Evolutionary conservation across 495 filamentous ascomycete species (phyloP), one percentile per base, ranked within the genome.

Genomic region (Rostrohypoxylon terebratum): DNA sequence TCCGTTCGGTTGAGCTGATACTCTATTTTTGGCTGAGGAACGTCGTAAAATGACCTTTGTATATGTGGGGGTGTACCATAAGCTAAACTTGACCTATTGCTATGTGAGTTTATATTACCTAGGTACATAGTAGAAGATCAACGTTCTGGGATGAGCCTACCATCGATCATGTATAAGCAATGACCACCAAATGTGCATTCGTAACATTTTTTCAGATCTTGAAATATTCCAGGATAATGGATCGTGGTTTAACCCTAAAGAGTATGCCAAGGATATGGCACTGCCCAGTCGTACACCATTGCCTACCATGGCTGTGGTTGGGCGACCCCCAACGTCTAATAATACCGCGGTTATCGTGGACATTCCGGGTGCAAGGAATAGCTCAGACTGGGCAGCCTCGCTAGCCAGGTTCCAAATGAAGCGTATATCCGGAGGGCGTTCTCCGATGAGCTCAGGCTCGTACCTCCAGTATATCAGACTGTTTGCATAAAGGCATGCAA

Each of bases 321-420:
- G 61, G 3, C 61, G 47, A 13, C 61, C 61, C 10, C 47, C 61
- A 4, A 64, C 53, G 54, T 64, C 53, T 13, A 64, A 13, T 31
- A 64, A 18, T 42, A 54, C 53, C 11, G 61, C 61, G 31, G 36
- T 64, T 4, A 64, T 16, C 0, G 47, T 64, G 4, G 48, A 64
- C 13, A 64, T 54, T 3, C 61, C 61, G 2, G 61, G 61, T 20
- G 61, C 53, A 13, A 53, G 34, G n/a, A 64, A 54, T 16, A 64
- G 61, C 20, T 64, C 61, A 9, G 61, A 64, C n/a, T 64, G 61
- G 11, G 51, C 47, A 31, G 61, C 61, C 36, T 64, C 48, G 13
- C 47, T 64, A n/a, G 61, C 61, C 18, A 64, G 61, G 36, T 64
- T 64, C 34, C 61, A 64, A 31, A 64, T 64, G 21, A 64, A 64